Evolutionary conservation across 2,329 filamentous ascomycete species (phyloP), one percentile per base, ranked within the genome.

Genomic region (Ophiocordyceps camponoti-floridani): DNA sequence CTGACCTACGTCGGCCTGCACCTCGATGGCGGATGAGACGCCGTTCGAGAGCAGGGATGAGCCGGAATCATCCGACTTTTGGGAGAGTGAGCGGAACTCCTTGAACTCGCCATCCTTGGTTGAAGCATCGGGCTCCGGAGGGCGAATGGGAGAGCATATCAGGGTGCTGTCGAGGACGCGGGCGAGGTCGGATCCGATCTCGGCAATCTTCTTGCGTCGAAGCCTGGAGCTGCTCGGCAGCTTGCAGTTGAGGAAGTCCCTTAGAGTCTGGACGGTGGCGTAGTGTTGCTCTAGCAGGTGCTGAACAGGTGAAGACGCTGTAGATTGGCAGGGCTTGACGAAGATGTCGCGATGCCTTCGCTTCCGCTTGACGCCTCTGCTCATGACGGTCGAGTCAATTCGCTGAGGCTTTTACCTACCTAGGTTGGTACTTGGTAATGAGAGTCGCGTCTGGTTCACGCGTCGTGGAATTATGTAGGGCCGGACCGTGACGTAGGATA

Each of bases 231-330:
- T 69, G n/a, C 59, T 51, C 0, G 84, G 81, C 11, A 93, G 70
- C 47, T 68, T 73, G 18, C 66, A 65, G 42, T 88, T 64, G 37
- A 88, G 64, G 62, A 85, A 84, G 47, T 81, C 69, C 53, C 85
- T 77, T 46, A 94, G 65, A 0, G 78, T 78, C 45, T 75, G 59
- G 12, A 87, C 71, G 42, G 69, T 62, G 8, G 70, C 62, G 61
- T 87, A 94, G 62, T 80, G 83, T 48, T 73, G 71, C 41, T 68
- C 69, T 46, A 94, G 67, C 31, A 91, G 70, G 45, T 76, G 79
- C 52, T 53, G 63, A 42, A 61, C 53, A 14, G 54, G 49, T 41
- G n/a, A n/a, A n/a, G n/a, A n/a, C n/a, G n/a, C n/a, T n/a, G n/a
- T n/a, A n/a, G n/a, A n/a, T n/a, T n/a, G n/a, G n/a, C n/a, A n/a